A percentile compares a stretch with the other conserved stretches of the same genome.
phyloP scores from a whole-genome alignment of 1,284 basidiomycete genomes.

The Kalmanozyma brasiliensis region DNA sequence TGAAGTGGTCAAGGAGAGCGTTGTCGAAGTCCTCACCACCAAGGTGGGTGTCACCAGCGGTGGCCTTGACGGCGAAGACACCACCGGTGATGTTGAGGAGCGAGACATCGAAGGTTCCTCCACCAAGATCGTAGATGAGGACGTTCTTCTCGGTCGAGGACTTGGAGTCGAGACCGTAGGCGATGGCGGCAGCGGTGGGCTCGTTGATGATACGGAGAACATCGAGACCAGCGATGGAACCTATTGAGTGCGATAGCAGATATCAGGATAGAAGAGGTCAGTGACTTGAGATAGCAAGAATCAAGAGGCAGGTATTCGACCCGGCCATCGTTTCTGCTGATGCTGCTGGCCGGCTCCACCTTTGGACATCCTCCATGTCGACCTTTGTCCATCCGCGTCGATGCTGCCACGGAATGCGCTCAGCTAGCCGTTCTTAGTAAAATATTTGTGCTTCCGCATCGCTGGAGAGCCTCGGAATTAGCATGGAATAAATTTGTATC shows the following conservation, averaged over 20 bases:
- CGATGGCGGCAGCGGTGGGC: conserved; percentile 71
- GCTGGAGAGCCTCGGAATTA: conserved; percentile 64
- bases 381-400: too few species aligned
- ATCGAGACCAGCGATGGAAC: conserved; percentile 75
- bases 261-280: conserved; percentile 1
- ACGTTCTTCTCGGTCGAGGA: conserved; percentile 83
- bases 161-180: conserved; percentile 72
- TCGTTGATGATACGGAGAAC: conserved; percentile 79
- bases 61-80: conserved; percentile 77
- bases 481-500: conserved; percentile 66
- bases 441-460: conserved; percentile 51
- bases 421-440: conserved; percentile 63
- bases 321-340: conserved; percentile 6
- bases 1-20: conserved; percentile 87
- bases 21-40: conserved; percentile 98
- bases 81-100: conserved; percentile 75
- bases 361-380: too few species aligned
- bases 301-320: not conserved
- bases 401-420: conserved; percentile 48
- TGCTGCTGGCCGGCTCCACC: too few species aligned
- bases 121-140: conserved; percentile 98
- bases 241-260: conserved; percentile 49
- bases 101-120: conserved; percentile 81
- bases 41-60: conserved; percentile 72
- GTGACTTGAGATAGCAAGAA: not conserved